phyloP scores from a whole-genome alignment of 176 grass and related monocot genomes.

The Oryza officinalis region DNA sequence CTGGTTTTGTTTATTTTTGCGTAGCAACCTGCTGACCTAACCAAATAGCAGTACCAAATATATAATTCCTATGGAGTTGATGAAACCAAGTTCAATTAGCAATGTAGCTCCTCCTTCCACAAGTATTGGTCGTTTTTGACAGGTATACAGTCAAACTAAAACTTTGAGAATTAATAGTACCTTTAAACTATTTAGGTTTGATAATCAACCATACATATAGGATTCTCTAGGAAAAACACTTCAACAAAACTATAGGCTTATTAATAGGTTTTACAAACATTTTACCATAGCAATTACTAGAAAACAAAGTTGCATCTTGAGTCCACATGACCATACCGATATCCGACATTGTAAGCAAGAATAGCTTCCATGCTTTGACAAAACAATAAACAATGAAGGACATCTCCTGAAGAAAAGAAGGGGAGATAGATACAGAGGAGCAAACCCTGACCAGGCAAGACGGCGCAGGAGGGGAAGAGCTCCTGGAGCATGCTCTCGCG shows the following conservation, averaged over 20 bases:
- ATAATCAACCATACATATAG: neutral
- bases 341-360: too few relatives aligned
- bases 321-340: too few relatives aligned
- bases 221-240: too few relatives aligned
- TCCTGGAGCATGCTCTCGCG: conserved; percentile 81
- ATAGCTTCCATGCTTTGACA: neutral
- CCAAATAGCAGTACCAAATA: neutral
- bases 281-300: neutral
- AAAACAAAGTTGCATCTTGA: too few relatives aligned
- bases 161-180: neutral
- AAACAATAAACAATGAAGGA: too few relatives aligned
- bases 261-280: neutral
- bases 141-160: neutral
- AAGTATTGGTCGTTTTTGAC: neutral
- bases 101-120: neutral
- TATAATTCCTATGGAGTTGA: neutral
- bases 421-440: neutral
- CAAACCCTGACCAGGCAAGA: conserved; percentile 60
- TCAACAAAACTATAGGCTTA: too few relatives aligned
- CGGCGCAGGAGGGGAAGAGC: conserved; percentile 74
- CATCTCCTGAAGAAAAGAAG: neutral
- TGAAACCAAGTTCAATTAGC: neutral
- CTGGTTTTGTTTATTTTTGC: too few relatives aligned
- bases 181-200: neutral
- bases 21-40: neutral